phyloP scores from a whole-genome alignment of 2,329 filamentous ascomycete genomes.

The Pleoardoris graminearum region DNA sequence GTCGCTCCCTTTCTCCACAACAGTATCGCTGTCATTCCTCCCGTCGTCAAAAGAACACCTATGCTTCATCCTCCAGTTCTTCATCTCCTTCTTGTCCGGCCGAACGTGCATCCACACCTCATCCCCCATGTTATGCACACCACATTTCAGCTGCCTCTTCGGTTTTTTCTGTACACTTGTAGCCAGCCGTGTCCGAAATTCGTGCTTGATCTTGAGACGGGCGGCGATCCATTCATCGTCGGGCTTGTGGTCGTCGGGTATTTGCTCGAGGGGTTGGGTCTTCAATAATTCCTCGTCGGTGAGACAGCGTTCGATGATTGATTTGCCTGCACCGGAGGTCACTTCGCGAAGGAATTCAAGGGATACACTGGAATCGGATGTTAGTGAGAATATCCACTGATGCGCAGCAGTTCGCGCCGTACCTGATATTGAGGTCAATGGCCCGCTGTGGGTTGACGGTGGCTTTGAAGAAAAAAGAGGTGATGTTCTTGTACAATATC shows the following conservation, averaged over 20 bases:
- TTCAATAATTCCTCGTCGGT: conserved; percentile 58
- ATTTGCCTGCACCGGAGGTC: conserved; percentile 46
- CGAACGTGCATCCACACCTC: conserved; percentile 60
- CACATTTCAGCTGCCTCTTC: conserved; percentile 40
- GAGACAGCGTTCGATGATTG: conserved; percentile 56
- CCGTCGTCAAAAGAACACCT: conserved; percentile 14
- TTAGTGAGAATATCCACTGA: not conserved
- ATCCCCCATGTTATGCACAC: conserved; percentile 48
- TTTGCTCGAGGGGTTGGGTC: conserved; percentile 49
- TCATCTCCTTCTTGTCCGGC: conserved; percentile 31
- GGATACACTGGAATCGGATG: conserved; percentile 47
- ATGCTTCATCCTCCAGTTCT: conserved; percentile 31
- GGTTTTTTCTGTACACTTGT: conserved; percentile 49
- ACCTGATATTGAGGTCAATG: conserved; percentile 63
- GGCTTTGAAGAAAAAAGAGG: conserved; percentile 63
- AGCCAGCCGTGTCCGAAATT: conserved; percentile 57
- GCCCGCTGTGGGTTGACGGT: conserved; percentile 66
- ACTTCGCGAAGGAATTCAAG: conserved; percentile 65
- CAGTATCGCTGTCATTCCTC: conserved; percentile 1
- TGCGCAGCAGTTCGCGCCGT: not conserved
- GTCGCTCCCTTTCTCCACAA: not conserved
- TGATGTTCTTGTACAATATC: conserved; percentile 63
- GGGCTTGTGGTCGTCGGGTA: conserved; percentile 59
- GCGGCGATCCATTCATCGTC: conserved; percentile 62
- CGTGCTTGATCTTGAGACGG: conserved; percentile 61